These are phyloP conservation scores for Wallacemonas collosoma DNA, from an alignment of 208 protist species.

Conservation along the genomic window DNA sequence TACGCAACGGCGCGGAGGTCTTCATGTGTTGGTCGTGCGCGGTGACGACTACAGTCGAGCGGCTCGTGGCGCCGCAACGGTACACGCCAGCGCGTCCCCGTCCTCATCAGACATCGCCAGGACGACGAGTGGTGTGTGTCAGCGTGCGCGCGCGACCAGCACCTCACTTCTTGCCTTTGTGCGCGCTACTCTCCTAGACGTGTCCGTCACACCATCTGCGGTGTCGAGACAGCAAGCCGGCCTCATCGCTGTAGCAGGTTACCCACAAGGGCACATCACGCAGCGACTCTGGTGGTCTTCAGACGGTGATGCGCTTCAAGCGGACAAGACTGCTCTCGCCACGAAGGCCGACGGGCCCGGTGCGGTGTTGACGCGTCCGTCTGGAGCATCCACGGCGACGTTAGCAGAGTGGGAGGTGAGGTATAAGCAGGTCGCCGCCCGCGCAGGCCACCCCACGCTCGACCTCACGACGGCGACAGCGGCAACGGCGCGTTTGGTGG, in stretches of 20 bases:
- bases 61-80: too few relatives aligned
- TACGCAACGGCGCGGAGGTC: constrained; percentile 15
- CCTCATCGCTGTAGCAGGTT: constrained; percentile 32
- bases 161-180: constrained; percentile 28
- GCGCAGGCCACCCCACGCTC: neutral
- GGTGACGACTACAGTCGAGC: constrained; percentile 26
- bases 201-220: neutral
- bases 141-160: constrained; percentile 20
- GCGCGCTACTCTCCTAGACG: neutral
- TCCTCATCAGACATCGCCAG: too few relatives aligned
- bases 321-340: too few relatives aligned
- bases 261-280: constrained; percentile 47
- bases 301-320: too few relatives aligned
- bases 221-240: neutral
- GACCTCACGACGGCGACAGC: neutral
- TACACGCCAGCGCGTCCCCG: too few relatives aligned
- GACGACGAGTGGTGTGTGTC: constrained; percentile 2
- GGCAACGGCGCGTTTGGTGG: constrained; percentile 13
- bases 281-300: constrained; percentile 25
- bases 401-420: neutral
- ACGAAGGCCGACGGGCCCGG: too few relatives aligned
- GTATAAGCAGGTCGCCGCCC: neutral
- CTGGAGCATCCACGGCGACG: neutral
- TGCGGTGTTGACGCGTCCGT: too few relatives aligned
- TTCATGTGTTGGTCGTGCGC: constrained; percentile 32